phyloP scores from a whole-genome alignment of 305 asterid genomes.

The Fraxinus baroniana region DNA sequence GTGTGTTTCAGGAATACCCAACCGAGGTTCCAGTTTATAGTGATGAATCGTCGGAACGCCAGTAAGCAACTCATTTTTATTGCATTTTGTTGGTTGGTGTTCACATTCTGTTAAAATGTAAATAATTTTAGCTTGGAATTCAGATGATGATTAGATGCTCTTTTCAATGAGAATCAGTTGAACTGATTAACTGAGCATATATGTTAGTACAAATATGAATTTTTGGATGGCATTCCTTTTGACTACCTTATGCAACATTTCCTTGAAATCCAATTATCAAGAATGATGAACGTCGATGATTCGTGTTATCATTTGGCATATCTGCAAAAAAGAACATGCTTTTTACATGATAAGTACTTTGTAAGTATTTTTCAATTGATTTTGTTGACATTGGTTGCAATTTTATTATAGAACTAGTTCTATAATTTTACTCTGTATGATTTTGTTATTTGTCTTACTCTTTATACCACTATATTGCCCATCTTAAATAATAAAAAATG shows the following conservation, averaged over 20 bases:
- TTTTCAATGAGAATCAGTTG: neutral
- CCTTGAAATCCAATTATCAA: neutral
- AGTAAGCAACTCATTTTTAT: conserved; percentile 40
- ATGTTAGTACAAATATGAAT: neutral
- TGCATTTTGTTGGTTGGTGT: neutral
- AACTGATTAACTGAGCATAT: neutral
- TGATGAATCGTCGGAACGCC: conserved; percentile 70
- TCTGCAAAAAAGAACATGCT: neutral
- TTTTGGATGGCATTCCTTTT: neutral
- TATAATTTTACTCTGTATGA: neutral
- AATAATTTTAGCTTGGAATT: conserved; percentile 9
- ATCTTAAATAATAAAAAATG: neutral
- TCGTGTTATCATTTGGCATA: neutral
- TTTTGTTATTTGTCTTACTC: neutral
- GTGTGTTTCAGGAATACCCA: conserved; percentile 61
- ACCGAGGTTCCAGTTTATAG: conserved; percentile 84
- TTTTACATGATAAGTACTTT: neutral
- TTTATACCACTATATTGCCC: neutral
- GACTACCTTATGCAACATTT: neutral
- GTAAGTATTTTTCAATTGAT: neutral
- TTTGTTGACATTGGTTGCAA: neutral
- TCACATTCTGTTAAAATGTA: neutral
- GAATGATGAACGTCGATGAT: neutral
- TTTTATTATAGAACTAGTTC: neutral
- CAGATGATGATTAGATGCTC: neutral